Conservation (phyloP, 768 basidiomycete species). For the Candolleomyces eurysporus region DNA sequence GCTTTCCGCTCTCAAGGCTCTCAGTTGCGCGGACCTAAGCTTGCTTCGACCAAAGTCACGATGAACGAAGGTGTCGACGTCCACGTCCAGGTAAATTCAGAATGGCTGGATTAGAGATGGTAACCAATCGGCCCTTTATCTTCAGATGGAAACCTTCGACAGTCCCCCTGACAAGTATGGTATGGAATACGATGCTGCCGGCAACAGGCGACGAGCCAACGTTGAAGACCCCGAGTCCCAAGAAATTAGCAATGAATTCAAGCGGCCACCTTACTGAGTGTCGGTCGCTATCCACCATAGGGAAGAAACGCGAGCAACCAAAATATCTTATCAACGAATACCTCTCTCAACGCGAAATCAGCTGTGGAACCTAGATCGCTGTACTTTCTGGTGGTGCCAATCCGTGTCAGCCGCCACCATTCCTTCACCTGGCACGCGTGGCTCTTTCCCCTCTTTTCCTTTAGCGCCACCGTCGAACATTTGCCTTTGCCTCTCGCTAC, state of each 20-base stretch:
- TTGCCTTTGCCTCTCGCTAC: too few species aligned
- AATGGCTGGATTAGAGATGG: conserved; percentile 2
- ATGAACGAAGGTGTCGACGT: conserved; percentile 46
- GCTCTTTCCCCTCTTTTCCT: too few species aligned
- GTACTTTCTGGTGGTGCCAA: too few species aligned
- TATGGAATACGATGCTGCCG: conserved; percentile 56
- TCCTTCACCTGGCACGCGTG: too few species aligned
- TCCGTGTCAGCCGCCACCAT: too few species aligned
- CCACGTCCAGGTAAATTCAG: conserved; percentile 52
- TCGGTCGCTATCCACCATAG: not conserved
- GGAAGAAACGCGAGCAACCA: not conserved
- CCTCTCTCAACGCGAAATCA: not conserved
- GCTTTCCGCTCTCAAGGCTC: conserved; percentile 52
- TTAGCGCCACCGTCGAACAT: too few species aligned
- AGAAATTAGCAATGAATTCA: conserved; percentile 59
- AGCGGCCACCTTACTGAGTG: conserved; percentile 47
- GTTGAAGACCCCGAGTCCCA: conserved; percentile 61
- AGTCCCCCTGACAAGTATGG: conserved; percentile 39
- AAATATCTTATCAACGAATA: not conserved
- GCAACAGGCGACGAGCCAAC: conserved; percentile 44
- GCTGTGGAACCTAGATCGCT: too few species aligned
- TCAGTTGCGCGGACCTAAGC: conserved; percentile 28
- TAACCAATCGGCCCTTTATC: conserved; percentile 6
- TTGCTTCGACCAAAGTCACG: conserved; percentile 29
- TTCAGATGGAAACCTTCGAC: conserved; percentile 67